Conservation (phyloP, 176 grass and related monocot species). For the Hyparrhenia diplandra region DNA sequence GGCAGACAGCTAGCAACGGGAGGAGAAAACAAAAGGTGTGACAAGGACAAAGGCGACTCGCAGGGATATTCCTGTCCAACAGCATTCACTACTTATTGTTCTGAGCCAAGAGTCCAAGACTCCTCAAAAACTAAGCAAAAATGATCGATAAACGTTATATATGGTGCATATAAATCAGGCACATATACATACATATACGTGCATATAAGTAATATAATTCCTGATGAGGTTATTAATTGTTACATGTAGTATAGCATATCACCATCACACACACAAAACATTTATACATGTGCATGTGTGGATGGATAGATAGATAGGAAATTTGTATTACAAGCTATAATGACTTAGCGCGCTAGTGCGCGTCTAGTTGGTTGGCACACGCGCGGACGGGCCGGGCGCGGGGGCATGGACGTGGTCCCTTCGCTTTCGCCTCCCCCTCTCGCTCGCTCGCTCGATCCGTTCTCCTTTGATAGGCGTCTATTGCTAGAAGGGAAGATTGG, state of each 20-base stretch:
- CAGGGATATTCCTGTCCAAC: constrained; percentile 19
- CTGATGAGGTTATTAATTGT: background rate
- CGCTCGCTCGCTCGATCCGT: constrained; percentile 7
- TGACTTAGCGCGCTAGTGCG: constrained; percentile 37
- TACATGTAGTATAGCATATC: background rate
- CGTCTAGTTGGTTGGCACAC: constrained; percentile 40
- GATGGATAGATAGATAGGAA: background rate
- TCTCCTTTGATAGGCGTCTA: constrained; percentile 27
- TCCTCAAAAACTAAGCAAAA: background rate
- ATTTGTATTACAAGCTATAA: background rate
- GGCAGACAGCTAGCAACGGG: constrained; percentile 28
- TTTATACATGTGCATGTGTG: background rate
- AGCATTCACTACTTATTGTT: background rate
- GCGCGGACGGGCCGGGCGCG: too few relatives aligned
- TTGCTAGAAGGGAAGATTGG: constrained; percentile 29
- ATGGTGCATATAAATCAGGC: background rate
- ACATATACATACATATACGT: background rate
- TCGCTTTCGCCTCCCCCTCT: background rate
- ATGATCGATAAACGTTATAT: background rate
- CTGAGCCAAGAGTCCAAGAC: background rate
- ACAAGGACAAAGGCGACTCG: constrained; percentile 25
- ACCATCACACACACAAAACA: background rate
- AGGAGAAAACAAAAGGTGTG: background rate
- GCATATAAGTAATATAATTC: too few relatives aligned
- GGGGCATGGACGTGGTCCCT: constrained; percentile 11